Base-by-base conservation (phyloP, 129 eudicot genomes). In the Flaveria linearis region DNA sequence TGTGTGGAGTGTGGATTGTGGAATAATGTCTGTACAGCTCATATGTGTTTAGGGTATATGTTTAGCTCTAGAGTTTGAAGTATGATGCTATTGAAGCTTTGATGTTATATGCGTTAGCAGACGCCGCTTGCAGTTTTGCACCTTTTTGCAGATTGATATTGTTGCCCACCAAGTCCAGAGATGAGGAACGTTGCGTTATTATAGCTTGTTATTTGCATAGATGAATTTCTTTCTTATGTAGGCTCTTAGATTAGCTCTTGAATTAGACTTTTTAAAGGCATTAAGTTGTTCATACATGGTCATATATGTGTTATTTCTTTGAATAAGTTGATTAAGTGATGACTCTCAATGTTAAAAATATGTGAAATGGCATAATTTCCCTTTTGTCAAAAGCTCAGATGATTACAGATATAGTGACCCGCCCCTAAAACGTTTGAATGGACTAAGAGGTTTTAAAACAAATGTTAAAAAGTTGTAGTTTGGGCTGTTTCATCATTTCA, bases 51-150 rank as follows among this genome's bases (percentile, higher is more conserved):
- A 42, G 7, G 43, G 64, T 36, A 53, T 72, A 25, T 42, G 45
- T 74, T 74, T 60, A 74, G 78, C 58, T 25, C 57, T 43, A 56
- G 67, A 67, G 55, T 23, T 52, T 30, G 61, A 47, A 28, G 23
- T 10, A 64, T 9, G 9, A 2, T 26, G 61, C 28, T 51, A 28
- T 23, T 46, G 77, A 58, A 30, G 62, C 42, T 69, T 46, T 70
- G 53, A 55, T 12, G 18, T 7, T 41, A 16, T n/a, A 62, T 4
- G 0, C 17, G 49, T 4, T n/a, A 46, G 28, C 18, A 4, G 68
- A 26, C 4, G 9, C n/a, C 10, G 16, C 23, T 63, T 74, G 64
- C 78, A 15, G 50, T 36, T 74, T 74, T 74, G 30, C 12, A 43
- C 43, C 15, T 9, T 30, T 61, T 74, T 46, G 47, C 47, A 7